Evolutionary conservation across 352 stramenopile species (phyloP), one percentile per base, ranked within the genome.

Genomic region (Globisporangium radiosum): DNA sequence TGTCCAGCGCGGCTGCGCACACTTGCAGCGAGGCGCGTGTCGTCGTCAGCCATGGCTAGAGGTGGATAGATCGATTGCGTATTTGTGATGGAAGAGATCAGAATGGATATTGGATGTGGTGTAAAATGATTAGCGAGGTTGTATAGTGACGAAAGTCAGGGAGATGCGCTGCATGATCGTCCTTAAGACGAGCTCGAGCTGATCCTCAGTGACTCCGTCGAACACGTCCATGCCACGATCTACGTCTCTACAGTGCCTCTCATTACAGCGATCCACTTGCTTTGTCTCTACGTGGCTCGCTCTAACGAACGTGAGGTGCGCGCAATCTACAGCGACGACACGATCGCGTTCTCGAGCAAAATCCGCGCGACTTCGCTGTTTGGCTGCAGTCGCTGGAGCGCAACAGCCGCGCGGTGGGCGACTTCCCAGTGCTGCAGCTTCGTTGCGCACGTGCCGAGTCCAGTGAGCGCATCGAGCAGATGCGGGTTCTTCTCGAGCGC

Each of bases 371-470:
- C 78, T 5, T 88, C 78, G 65, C 88, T 90, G 51, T 70, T 68
- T 14, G 85, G 85, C 51, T 93, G 81, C 4, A 93, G 54, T 3
- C 73, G 57, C 52, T 84, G 63, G 25, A 94, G 59, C 42, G 80
- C 68, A 14, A 86, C 62, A 0, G 79, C 83, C 0, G 83, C 71
- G 5, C 59, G 61, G 43, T 94, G 81, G 0, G 71, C 83, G 40
- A 88, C 40, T 7, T 70, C 72, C 82, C 83, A 93, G 56, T 71
- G 73, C 42, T 75, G 69, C 8, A 92, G 73, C 47, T 80, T 79
- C 25, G 76, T 85, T 4, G 83, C 85, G 39, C 85, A 92, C 3
- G 80, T 89, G 10, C 79, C 85, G 8, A 94, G 69, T 25, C 85
- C 85, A 5, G 79, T 66, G n/a, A 92, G 64, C 15, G 82, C 85